phyloP scores from a whole-genome alignment of 1,284 basidiomycete species.

The Puccinia brachypodii region DNA sequence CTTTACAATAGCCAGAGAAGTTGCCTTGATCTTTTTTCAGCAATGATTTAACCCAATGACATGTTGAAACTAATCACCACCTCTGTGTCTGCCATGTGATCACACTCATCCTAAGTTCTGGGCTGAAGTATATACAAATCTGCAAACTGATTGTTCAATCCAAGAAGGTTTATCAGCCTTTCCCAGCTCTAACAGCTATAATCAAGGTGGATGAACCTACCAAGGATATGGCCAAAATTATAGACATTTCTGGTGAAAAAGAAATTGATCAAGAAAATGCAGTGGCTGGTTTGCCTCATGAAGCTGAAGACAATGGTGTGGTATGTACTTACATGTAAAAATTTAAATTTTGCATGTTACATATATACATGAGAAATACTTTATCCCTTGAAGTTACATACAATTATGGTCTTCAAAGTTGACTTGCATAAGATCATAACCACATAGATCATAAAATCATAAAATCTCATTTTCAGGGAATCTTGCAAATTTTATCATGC shows the following conservation, averaged over 20 bases:
- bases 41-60: neutral
- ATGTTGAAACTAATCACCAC: neutral
- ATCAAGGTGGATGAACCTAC: neutral
- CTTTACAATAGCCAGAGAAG: conserved; percentile 3
- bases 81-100: neutral
- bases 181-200: neutral
- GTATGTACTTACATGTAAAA: no score
- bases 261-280: neutral
- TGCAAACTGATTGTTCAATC: neutral
- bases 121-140: neutral
- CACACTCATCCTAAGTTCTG: neutral
- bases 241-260: neutral
- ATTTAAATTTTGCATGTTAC: no score
- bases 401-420: no score
- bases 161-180: neutral
- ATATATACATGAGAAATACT: no score
- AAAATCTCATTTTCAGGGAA: no score
- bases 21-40: neutral
- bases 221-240: neutral
- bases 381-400: no score
- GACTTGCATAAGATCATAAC: no score
- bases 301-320: no score
- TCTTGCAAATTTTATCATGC: no score
- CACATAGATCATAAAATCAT: no score
- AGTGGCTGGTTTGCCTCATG: neutral